Conservation (phyloP, 331 rosid genomes). For the Pyrus hybrid region DNA sequence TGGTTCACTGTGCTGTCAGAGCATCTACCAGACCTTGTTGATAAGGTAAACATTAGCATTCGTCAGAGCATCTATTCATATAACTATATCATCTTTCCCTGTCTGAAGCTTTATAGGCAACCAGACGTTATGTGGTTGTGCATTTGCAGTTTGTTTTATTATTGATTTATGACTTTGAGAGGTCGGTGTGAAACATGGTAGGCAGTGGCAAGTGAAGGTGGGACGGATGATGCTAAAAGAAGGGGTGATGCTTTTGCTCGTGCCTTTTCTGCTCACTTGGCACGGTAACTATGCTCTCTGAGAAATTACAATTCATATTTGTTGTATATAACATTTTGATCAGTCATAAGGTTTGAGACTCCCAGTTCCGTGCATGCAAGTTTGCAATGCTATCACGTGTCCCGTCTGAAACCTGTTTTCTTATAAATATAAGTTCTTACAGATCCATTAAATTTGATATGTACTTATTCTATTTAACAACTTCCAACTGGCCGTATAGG, state of each 20-base stretch:
- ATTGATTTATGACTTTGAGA: constrained; percentile 17
- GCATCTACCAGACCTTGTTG: constrained; percentile 80
- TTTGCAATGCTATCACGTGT: neutral
- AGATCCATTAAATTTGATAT: neutral
- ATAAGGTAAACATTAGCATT: constrained; percentile 46
- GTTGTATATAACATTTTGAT: neutral
- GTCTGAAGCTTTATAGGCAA: neutral
- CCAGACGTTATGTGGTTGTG: neutral
- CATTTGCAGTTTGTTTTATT: neutral
- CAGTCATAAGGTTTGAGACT: neutral
- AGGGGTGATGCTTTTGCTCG: constrained; percentile 98
- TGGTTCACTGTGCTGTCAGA: constrained; percentile 78
- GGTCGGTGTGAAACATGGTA: constrained; percentile 24
- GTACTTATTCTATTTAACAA: constrained; percentile 4
- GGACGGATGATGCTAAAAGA: constrained; percentile 96
- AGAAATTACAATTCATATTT: neutral
- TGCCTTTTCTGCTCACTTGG: constrained; percentile 94
- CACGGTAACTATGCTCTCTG: constrained; percentile 44
- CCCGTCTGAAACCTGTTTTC: neutral
- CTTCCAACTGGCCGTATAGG: constrained; percentile 33
- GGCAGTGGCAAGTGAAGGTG: constrained; percentile 99
- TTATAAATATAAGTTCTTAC: neutral
- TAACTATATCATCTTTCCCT: neutral
- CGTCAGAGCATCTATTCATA: neutral
- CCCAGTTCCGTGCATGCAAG: neutral